Conservation (phyloP, 192 early-diverging fungal species). For the Diversispora eburnea region DNA sequence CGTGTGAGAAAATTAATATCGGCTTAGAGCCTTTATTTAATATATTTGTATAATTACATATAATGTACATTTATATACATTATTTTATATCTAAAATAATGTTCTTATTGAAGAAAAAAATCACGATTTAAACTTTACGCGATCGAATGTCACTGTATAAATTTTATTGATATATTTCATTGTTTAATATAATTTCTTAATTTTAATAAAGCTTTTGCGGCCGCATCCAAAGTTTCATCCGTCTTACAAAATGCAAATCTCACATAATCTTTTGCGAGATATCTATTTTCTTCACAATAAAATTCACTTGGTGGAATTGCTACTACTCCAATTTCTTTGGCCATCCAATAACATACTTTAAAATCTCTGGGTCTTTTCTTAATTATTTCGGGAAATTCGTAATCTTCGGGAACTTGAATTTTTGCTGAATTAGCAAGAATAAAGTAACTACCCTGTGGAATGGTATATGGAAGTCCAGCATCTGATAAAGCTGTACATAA, state of each 20-base stretch:
- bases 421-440: slow-evolving; percentile 77
- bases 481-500: slow-evolving; percentile 65
- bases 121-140: no score
- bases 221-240: slow-evolving; percentile 73
- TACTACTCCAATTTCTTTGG: slow-evolving; percentile 84
- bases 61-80: no score
- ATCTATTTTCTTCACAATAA: slow-evolving; percentile 65
- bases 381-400: slow-evolving; percentile 53
- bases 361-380: slow-evolving; percentile 66
- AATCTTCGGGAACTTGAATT: slow-evolving; percentile 62
- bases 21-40: no score
- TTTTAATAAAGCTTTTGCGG: slow-evolving; percentile 61
- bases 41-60: no score
- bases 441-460: slow-evolving; percentile 93
- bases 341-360: slow-evolving; percentile 79
- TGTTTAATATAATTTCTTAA: slow-evolving; percentile 53
- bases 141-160: no score
- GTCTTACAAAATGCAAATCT: slow-evolving; percentile 95
- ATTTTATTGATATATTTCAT: neutral
- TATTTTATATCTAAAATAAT: no score
- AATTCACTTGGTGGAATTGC: slow-evolving; percentile 92
- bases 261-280: slow-evolving; percentile 68
- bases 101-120: no score
- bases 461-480: slow-evolving; percentile 70
- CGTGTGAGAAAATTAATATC: no score